Evolutionary conservation across 257 asterid genomes (phyloP), one percentile per base, ranked within the genome.

Genomic region (Solanum gracilifrons): DNA sequence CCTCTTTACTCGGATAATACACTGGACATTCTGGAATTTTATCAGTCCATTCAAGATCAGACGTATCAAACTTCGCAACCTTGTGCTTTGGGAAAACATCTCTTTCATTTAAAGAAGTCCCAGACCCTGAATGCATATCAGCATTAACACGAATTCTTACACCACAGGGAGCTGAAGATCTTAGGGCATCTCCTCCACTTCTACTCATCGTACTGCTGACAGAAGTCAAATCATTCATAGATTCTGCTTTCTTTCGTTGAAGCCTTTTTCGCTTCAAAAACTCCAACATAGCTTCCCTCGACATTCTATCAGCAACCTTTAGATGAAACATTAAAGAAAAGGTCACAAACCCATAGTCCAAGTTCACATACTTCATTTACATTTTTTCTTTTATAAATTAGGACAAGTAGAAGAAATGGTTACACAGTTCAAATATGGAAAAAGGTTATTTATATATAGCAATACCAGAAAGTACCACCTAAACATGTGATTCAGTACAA

Each of bases 11-110:
- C 41, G 99, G 99, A 86, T 89, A 62, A 89, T 95, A 97, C 39
- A 94, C 96, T 5, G 99, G 99, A 89, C 99, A 97, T 76, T 94
- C 98, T 1, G 92, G 97, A 88, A 97, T 94, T 90, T 91, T 92
- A 74, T 92, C 93, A 37, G 93, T 96, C 99, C 99, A 97, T 39
- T 93, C 96, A 86, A 92, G 91, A 90, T 96, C 95, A 86, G 94
- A 85, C 13, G 89, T 90, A 69, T 94, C 97, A 87, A 95, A 94
- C 91, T 96, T 97, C 5, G 92, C 92, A 87, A 93, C 97, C 89
- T 92, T 94, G 87, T 80, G 92, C 93, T 96, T 94, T 15, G 91
- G 88, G 87, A 95, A 94, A 39, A 86, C 92, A 86, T 93, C 95
- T 88, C 75, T 93, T 62, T 90, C 94, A 86, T 87, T 92, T 83